Evolutionary conservation across 805 yeast species (phyloP).

Genomic region (Kodamaea jinghongensis): DNA sequence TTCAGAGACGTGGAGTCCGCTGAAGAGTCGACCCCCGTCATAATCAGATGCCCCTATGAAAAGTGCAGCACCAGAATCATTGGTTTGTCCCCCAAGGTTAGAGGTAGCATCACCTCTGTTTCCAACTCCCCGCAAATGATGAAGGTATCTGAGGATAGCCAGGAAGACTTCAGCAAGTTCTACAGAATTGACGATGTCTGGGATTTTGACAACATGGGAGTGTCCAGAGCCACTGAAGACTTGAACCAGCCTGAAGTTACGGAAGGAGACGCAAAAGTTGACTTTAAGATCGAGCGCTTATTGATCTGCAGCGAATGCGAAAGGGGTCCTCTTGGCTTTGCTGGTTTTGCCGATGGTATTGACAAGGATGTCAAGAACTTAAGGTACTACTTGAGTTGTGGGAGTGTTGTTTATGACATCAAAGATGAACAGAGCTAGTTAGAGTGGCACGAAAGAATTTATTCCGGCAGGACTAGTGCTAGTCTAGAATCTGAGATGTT

Average conservation of each 20-base stretch:
- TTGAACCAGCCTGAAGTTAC: conserved; percentile 20
- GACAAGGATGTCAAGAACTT: conserved; percentile 37
- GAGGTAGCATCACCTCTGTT: conserved; percentile 11
- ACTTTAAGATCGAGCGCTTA: conserved; percentile 46
- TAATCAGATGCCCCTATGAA: conserved; percentile 20
- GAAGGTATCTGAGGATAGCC: conserved; percentile 7
- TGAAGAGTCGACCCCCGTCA: not conserved
- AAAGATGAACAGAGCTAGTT: not conserved
- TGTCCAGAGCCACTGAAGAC: conserved; percentile 46
- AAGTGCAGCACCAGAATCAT: conserved; percentile 24
- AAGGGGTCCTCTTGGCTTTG: conserved; percentile 74
- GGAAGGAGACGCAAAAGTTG: conserved; percentile 15
- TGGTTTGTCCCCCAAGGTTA: conserved; percentile 13
- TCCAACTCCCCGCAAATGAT: conserved; percentile 30
- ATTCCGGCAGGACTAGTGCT: too few relatives aligned
- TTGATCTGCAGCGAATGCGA: conserved; percentile 77
- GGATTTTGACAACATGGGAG: conserved; percentile 81
- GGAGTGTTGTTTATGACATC: conserved; percentile 43
- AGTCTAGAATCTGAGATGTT: too few relatives aligned
- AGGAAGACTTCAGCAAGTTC: conserved; percentile 23
- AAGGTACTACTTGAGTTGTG: conserved; percentile 43
- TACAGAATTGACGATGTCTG: conserved; percentile 57
- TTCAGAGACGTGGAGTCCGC: not conserved
- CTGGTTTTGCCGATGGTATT: conserved; percentile 35
- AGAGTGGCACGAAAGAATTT: not conserved